Base-by-base conservation (phyloP, 1,139 yeast species). In the Yamadazyma spencermartinsiae region DNA sequence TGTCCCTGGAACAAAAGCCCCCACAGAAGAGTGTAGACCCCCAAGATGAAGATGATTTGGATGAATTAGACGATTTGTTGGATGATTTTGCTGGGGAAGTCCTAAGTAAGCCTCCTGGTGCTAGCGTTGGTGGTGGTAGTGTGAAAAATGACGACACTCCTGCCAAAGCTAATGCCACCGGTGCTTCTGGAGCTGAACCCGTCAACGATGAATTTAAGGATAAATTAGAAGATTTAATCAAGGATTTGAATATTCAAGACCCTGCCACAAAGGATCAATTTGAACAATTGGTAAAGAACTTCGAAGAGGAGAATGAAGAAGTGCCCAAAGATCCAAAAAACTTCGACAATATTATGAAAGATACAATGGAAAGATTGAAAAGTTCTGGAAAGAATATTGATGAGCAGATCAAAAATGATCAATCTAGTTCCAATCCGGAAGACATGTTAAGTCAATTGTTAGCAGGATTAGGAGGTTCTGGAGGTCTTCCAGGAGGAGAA, bases 11-110 rank as follows among this genome's bases (percentile, higher is more conserved):
- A 24, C 40, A 36, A 15, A 31, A 16, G 4, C 12, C n/a, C 12
- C 12, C 8, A 6, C 12, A 23, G n/a, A 23, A 23, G 37, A 33
- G 30, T 16, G 19, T 17, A 4, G 28, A 31, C 8, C 12, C 24
- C n/a, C 20, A 31, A 21, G 37, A 35, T 26, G 76, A 72, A 14
- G 87, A 80, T 41, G 86, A 81, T 39, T 69, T 81, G 43, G 89
- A 84, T 53, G 94, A 85, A 49, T 69, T 85, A 49, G 94, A 84
- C 49, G 90, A 82, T 50, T 70, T 82, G 43, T 65, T 85, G 37
- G 89, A 83, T 51, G 89, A 84, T 42, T 83, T 83, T 58, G 90
- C 88, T 31, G 87, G 84, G 42, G 89, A 84, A 49, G 79, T 85
- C 1, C 68, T 85, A 45, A 75, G 75, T 48, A 72, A 79, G 50